Base-by-base conservation (phyloP, 495 filamentous ascomycete species). In the Daldinia vernicosa region DNA sequence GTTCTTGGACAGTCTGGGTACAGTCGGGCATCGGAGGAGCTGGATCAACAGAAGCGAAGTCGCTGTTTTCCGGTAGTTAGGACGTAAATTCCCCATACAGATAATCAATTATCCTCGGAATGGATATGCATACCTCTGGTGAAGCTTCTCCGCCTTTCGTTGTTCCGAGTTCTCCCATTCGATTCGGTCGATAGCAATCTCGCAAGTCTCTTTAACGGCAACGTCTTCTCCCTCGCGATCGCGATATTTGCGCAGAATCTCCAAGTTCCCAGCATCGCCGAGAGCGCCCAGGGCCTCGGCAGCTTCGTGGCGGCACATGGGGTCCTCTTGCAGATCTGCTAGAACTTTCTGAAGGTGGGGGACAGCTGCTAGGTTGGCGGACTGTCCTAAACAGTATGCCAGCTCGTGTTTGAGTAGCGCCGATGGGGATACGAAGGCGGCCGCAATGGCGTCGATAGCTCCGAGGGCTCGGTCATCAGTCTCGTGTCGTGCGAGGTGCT, bases 261-360 rank as follows among this genome's bases (percentile, higher is more conserved):
- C 87, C 77, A 98, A 77, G 68, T 91, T 94, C 3, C 82, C 84
- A 11, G 79, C 78, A 62, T 96, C 88, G 1, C 92, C 93, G 55
- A 99, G 83, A 26, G 95, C 96, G 4, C 94, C 95, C 24, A 99
- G 84, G 19, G 95, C 95, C 85, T 99, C 95, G 2, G 94, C 95
- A 5, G 95, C 95, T 82, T 99, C 95, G 72, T 99, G 95, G 72
- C 95, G 87, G 76, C 93, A 96, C 94, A 99, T 99, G 45, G 90
- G 79, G 84, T 97, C 95, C 80, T 98, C 93, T 22, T 86, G 70
- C 53, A 85, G 78, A 76, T 98, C 88, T 73, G 91, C 86, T 62
- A 99, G 83, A n/a, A 97, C 91, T 15, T 85, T 78, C 58, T 90
- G 88, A 54, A 99, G 84, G 76, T 87, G 88, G 1, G 92, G 85